Evolutionary conservation across 2,329 filamentous ascomycete species (phyloP), one percentile per base, ranked within the genome.

Genomic region (Lachnellula suecica): DNA sequence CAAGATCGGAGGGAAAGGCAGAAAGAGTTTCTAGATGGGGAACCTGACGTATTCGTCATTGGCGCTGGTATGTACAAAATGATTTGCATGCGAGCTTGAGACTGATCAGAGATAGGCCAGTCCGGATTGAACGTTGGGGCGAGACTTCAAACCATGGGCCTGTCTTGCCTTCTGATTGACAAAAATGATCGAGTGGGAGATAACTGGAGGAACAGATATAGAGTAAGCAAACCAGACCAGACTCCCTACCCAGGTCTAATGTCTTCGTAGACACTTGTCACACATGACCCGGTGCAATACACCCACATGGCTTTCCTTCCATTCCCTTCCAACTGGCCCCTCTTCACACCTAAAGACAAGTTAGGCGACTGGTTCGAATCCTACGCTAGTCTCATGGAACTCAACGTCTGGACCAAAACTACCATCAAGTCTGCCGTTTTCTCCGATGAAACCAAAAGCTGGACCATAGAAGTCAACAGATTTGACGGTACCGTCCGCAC

Each of bases 311-410:
- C 85, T 0, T 89, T 87, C 64, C 59, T 89, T 4, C 70, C 72
- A 0, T 89, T 88, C 63, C 86, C 85, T 0, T 63, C 75, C 0
- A 76, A 77, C 47, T 89, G 85, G 85, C 85, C 85, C 3, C 71
- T 86, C 15, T 89, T 87, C 66, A 87, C 84, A 0, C 84, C 85
- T 4, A 89, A 88, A 63, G 85, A 89, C 66, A 89, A 89, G 63
- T 71, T 88, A 0, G 86, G 76, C 1, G 82, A 87, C 40, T 89
- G 82, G 70, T 83, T 89, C 54, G 84, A 88, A 58, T 71, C 78
- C 0, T 89, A 89, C 58, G 85, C 79, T 1, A 77, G 72, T 4
- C 68, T 82, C 0, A 72, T 89, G n/a, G 86, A 89, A 59, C 74
- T 89, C 37, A 85, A 88, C 55, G 77, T 87, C 23, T 88, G 85